phyloP scores from a whole-genome alignment of 495 filamentous ascomycete species.

The Antarctomyces pellizariae region DNA sequence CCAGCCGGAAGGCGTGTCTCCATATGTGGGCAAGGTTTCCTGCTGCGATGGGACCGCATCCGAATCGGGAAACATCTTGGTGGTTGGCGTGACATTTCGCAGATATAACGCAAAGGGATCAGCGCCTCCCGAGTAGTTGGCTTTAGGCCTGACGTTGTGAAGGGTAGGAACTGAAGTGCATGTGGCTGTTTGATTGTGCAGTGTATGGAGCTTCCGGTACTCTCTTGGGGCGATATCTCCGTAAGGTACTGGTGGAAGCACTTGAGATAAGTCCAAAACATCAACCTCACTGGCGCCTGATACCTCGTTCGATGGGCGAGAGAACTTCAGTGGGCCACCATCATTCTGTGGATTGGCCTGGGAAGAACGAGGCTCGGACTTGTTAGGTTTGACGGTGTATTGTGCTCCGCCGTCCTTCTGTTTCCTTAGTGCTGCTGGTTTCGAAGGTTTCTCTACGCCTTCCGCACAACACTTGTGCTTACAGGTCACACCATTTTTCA shows the following conservation, averaged over 20 bases:
- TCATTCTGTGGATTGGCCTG: too few relatives aligned
- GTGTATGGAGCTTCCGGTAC: constrained; percentile 13
- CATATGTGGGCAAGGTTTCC: too few relatives aligned
- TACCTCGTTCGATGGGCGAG: not conserved
- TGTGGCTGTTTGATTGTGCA: too few relatives aligned
- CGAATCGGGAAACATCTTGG: too few relatives aligned
- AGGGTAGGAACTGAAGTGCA: too few relatives aligned
- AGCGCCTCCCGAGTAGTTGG: too few relatives aligned
- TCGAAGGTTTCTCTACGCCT: constrained; percentile 58
- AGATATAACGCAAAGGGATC: too few relatives aligned
- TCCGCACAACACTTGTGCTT: constrained; percentile 71
- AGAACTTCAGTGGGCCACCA: not conserved
- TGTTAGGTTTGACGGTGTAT: not conserved
- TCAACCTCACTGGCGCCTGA: constrained; percentile 10
- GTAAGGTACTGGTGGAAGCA: constrained; percentile 9
- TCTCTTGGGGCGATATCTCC: constrained; percentile 11
- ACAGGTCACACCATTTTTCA: constrained; percentile 24
- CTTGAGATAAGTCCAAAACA: constrained; percentile 13
- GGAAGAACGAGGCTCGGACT: too few relatives aligned
- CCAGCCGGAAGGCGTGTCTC: too few relatives aligned
- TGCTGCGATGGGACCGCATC: too few relatives aligned
- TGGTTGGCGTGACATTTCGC: too few relatives aligned
- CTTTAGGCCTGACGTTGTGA: too few relatives aligned
- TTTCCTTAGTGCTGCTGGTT: constrained; percentile 16
- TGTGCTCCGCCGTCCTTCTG: not conserved